Percentiles rank a stretch among this genome's conserved stretches.
phyloP scores from a whole-genome alignment of 2,329 filamentous ascomycete genomes.

The Exophiala calicioides region DNA sequence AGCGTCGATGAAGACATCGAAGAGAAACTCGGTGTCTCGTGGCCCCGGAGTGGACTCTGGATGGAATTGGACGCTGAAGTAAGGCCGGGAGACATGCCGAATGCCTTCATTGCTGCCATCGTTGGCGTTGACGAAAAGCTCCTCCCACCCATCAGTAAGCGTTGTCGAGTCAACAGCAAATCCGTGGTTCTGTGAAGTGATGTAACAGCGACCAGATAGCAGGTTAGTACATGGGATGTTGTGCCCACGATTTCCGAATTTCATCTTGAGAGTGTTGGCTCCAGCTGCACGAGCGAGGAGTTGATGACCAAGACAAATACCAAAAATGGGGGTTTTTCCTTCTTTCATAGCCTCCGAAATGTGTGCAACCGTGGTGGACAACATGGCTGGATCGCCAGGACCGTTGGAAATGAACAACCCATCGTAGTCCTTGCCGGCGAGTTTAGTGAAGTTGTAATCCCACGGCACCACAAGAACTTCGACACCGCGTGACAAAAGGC shows the following conservation, averaged over 20 bases:
- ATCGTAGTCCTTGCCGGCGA: slow-evolving; percentile 82
- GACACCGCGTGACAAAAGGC: slow-evolving; percentile 84
- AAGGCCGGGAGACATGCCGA: slow-evolving; percentile 78
- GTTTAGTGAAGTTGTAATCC: slow-evolving; percentile 84
- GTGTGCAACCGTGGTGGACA: slow-evolving; percentile 77
- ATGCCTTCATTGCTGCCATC: slow-evolving; percentile 98
- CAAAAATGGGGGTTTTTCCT: slow-evolving; percentile 84
- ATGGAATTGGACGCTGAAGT: slow-evolving; percentile 99
- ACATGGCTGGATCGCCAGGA: slow-evolving; percentile 87
- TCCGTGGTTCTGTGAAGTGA: slow-evolving; percentile 98
- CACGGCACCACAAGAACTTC: slow-evolving; percentile 94
- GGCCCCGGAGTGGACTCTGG: slow-evolving; percentile 96
- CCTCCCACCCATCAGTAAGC: slow-evolving; percentile 78
- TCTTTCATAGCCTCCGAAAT: slow-evolving; percentile 74
- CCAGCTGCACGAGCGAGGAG: slow-evolving; percentile 85
- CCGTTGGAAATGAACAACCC: slow-evolving; percentile 98
- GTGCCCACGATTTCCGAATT: slow-evolving; percentile 97
- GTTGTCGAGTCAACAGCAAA: slow-evolving; percentile 83
- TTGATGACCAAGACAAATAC: slow-evolving; percentile 95
- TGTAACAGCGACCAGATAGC: slow-evolving; percentile 95
- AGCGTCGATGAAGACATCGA: slow-evolving; percentile 92
- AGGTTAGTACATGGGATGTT: slow-evolving; percentile 98
- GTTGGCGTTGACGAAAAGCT: slow-evolving; percentile 97
- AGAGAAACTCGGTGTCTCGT: slow-evolving; percentile 92
- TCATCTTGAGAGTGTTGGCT: slow-evolving; percentile 89